These are phyloP conservation scores for Cymbopogon flexuosus DNA, from an alignment of 202 grass and related monocot species.

Conservation along the genomic window DNA sequence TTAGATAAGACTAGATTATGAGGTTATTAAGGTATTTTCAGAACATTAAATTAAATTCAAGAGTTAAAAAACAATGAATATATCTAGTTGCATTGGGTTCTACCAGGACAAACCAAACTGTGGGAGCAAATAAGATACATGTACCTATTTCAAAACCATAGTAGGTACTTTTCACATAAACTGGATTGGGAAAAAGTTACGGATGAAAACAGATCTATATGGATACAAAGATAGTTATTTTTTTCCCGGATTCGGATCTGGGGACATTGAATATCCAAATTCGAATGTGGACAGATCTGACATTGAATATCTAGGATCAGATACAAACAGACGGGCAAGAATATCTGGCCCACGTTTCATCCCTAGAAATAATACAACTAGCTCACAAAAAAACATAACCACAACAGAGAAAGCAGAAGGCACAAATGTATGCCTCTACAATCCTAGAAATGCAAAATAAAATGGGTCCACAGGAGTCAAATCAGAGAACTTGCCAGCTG, in stretches of 20 bases:
- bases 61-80: not conserved
- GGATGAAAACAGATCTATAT: not conserved
- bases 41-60: not conserved
- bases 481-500: slow-evolving; percentile 58
- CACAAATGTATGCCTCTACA: not conserved
- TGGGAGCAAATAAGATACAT: not conserved
- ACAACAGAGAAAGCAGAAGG: not conserved
- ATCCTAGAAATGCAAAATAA: slow-evolving; percentile 3
- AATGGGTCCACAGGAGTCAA: not conserved
- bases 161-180: not conserved
- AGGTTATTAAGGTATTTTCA: not conserved
- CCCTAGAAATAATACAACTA: not conserved
- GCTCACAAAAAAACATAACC: not conserved
- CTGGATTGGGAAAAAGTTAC: not conserved
- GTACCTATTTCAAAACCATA: not conserved
- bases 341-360: not conserved
- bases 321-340: not conserved
- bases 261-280: not conserved
- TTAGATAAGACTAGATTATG: not conserved
- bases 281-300: not conserved
- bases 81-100: not conserved
- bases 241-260: not conserved
- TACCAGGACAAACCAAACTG: not conserved
- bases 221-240: not conserved
- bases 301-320: not conserved